These are phyloP conservation scores for Xerocomellus amylosporus DNA, from an alignment of 768 basidiomycete genomes.

Conservation along the genomic window DNA sequence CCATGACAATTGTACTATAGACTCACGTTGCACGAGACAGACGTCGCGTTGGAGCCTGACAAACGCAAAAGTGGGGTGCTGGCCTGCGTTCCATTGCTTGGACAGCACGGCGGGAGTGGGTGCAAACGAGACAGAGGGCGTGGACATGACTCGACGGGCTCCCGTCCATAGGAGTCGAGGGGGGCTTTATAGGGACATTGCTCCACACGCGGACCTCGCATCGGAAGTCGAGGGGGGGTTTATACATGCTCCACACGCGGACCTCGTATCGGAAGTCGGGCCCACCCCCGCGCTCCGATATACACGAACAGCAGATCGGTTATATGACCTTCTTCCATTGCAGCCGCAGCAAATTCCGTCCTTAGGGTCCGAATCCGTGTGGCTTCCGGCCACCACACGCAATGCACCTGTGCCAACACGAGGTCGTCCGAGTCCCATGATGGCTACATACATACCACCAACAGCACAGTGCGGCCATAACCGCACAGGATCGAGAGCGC, in stretches of 20 bases:
- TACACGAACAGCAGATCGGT: not conserved
- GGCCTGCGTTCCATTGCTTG: slow-evolving; percentile 11
- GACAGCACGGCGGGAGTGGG: slow-evolving; percentile 11
- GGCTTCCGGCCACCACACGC: no score
- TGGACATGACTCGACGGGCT: slow-evolving; percentile 6
- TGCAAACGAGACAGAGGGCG: slow-evolving; percentile 24
- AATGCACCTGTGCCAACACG: no score
- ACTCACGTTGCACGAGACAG: slow-evolving; percentile 32
- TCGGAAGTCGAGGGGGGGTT: not conserved
- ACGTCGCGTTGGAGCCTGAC: slow-evolving; percentile 26
- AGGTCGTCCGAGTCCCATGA: no score
- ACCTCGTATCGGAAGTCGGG: not conserved
- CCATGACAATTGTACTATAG: not conserved
- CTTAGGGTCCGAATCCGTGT: no score
- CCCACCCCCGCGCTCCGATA: not conserved
- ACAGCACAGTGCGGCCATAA: no score
- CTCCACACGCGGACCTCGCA: not conserved
- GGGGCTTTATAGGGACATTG: not conserved
- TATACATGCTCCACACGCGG: not conserved
- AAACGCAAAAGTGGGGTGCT: slow-evolving; percentile 37
- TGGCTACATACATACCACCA: no score
- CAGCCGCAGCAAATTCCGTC: no score
- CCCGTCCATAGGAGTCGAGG: not conserved
- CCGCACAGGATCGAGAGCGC: no score
- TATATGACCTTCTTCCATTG: not conserved